Evolutionary conservation across 345 rosid species (phyloP), one percentile per base, ranked within the genome.

Genomic region (Eucalyptus sideroxylon): DNA sequence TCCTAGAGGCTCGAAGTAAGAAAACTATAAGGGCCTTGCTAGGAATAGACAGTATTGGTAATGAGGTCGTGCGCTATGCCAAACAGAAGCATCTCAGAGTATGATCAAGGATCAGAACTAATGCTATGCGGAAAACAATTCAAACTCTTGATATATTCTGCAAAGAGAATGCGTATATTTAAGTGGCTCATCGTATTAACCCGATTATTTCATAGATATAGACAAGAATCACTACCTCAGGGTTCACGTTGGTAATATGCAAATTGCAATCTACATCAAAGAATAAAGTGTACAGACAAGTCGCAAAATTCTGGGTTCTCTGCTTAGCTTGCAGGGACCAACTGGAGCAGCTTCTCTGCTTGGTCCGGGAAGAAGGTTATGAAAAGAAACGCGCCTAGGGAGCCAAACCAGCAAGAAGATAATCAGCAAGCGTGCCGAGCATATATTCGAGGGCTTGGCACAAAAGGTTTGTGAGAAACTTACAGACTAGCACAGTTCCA

Each of bases 401-500:
- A 86, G 86, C 89, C 77, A 53, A 67, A 55, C 3, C 72, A 85
- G 86, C 24, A 24, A 50, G 82, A 24, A 26, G 60, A 37, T 30
- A 11, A 77, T 77, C 47, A 37, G 83, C 42, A 67, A 44, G 40
- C 24, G 2, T n/a, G n/a, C 47, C 16, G 12, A 45, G 83, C 83
- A 77, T 11, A 44, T 69, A 47, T 30, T 23, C 47, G 17, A 26
- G 37, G 44, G 47, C 47, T 34, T 40, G 15, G 42, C 23, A 13
- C 50, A n/a, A 50, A n/a, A 51, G 45, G 16, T 44, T 30, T 19
- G 24, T 51, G 47, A 45, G 26, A 31, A 49, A 93, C 98, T 95
- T 93, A 97, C 99, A 97, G 91, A 97, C 88, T 24, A 97, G 99
- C 59, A 96, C 96, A 23, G 99, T 96, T 92, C 99, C 98, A 10